These are phyloP conservation scores for Wickerhamiella brachini DNA, from an alignment of 805 yeast species.

Conservation along the genomic window DNA sequence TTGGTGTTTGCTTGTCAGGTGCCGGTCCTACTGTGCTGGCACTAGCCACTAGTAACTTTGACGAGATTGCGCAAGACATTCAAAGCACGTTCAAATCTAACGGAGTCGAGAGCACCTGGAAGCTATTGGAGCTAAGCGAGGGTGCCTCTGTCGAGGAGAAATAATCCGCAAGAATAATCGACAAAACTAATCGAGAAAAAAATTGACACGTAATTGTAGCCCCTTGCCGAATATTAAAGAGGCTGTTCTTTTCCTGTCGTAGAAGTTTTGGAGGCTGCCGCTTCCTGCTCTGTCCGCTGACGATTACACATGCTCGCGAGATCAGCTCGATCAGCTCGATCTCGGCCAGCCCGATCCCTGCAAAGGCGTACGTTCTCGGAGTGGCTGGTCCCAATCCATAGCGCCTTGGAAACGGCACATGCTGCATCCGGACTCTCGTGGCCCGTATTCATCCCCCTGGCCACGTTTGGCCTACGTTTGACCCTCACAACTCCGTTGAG, in stretches of 20 bases:
- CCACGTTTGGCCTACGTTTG: slow-evolving; percentile 54
- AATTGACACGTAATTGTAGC: too few relatives aligned
- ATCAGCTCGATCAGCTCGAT: background rate
- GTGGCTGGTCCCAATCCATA: slow-evolving; percentile 12
- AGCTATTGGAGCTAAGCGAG: slow-evolving; percentile 68
- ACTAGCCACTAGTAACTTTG: slow-evolving; percentile 80
- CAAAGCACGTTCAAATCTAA: slow-evolving; percentile 53
- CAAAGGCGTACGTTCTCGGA: background rate
- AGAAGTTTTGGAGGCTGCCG: background rate
- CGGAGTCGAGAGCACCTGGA: slow-evolving; percentile 63
- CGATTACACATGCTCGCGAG: background rate
- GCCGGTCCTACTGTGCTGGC: slow-evolving; percentile 97
- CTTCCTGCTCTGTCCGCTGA: too few relatives aligned
- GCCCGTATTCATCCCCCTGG: slow-evolving; percentile 64
- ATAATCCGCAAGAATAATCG: background rate
- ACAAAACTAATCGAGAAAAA: too few relatives aligned
- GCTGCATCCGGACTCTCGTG: slow-evolving; percentile 49
- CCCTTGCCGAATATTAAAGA: background rate
- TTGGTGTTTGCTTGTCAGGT: slow-evolving; percentile 92
- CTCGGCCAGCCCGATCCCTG: background rate
- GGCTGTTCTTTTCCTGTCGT: background rate
- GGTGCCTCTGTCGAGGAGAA: slow-evolving; percentile 34
- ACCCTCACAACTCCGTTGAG: slow-evolving; percentile 68
- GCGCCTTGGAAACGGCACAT: slow-evolving; percentile 15
- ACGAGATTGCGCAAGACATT: slow-evolving; percentile 65